Conservation (phyloP, 345 rosid species). For the Rhodamnia rubescens region DNA sequence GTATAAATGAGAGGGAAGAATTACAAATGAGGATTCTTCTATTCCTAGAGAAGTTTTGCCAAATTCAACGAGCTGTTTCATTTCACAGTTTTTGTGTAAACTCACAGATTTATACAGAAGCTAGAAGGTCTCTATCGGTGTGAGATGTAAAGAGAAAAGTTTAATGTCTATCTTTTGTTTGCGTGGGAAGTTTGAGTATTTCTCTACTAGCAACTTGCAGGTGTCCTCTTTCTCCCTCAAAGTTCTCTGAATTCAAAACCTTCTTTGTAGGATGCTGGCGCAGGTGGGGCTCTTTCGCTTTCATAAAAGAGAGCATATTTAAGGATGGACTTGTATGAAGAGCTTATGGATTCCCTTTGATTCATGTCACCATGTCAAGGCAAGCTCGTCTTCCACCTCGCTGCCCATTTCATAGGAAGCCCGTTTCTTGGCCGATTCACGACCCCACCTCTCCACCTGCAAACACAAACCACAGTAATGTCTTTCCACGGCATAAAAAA, state of each 20-base stretch:
- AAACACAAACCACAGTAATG: neutral
- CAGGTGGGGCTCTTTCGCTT: neutral
- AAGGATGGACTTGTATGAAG: neutral
- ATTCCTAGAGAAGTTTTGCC: neutral
- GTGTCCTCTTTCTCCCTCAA: neutral
- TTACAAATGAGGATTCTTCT: neutral
- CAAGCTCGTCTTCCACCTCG: constrained; percentile 71
- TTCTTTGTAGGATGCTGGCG: neutral
- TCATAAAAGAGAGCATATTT: neutral
- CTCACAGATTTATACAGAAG: neutral
- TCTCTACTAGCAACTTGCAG: neutral
- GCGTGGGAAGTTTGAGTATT: neutral
- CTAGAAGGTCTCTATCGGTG: neutral
- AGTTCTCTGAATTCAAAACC: neutral
- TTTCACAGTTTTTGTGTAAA: neutral
- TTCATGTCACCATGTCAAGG: constrained; percentile 40
- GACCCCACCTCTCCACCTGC: constrained; percentile 21
- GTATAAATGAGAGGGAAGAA: neutral
- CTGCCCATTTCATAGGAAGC: constrained; percentile 49
- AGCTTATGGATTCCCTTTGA: neutral
- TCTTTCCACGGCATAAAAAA: constrained; percentile 22
- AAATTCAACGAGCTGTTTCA: neutral
- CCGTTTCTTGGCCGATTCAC: constrained; percentile 11
- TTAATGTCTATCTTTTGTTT: neutral
- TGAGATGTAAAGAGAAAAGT: neutral